phyloP scores from a whole-genome alignment of 345 rosid species.

The Populus deltoides region DNA sequence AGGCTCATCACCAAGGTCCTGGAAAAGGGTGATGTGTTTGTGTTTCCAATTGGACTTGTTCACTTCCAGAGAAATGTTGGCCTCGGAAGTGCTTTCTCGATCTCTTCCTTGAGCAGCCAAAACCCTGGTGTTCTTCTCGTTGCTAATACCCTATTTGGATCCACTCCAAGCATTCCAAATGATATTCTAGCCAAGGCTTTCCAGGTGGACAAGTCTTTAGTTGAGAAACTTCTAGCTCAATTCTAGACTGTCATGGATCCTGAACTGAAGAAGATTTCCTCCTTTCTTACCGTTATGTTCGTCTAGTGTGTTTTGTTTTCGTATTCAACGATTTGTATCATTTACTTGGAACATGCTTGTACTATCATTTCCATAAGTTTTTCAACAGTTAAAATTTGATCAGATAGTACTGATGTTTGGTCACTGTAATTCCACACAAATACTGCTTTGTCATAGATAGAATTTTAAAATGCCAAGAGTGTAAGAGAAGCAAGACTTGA shows the following conservation, averaged over 20 bases:
- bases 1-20: slow-evolving; percentile 22
- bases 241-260: neutral
- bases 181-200: slow-evolving; percentile 31
- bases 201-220: slow-evolving; percentile 20
- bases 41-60: slow-evolving; percentile 22
- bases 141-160: slow-evolving; percentile 28
- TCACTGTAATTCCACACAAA: no score
- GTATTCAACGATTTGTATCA: no score
- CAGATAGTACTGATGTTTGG: no score
- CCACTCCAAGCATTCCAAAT: slow-evolving; percentile 8
- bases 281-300: no score
- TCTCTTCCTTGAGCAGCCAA: slow-evolving; percentile 24
- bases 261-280: neutral
- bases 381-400: no score
- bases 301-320: no score
- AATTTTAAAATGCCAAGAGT: no score
- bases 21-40: slow-evolving; percentile 23
- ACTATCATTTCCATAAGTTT: no score
- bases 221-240: slow-evolving; percentile 1
- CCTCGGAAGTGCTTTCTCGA: neutral
- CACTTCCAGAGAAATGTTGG: slow-evolving; percentile 31
- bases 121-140: slow-evolving; percentile 24
- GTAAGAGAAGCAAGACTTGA: no score
- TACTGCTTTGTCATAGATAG: no score
- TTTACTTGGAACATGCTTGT: no score